Evolutionary conservation across 2,329 filamentous ascomycete species (phyloP), one percentile per base, ranked within the genome.

Genomic region (Xylariaceae sp.): DNA sequence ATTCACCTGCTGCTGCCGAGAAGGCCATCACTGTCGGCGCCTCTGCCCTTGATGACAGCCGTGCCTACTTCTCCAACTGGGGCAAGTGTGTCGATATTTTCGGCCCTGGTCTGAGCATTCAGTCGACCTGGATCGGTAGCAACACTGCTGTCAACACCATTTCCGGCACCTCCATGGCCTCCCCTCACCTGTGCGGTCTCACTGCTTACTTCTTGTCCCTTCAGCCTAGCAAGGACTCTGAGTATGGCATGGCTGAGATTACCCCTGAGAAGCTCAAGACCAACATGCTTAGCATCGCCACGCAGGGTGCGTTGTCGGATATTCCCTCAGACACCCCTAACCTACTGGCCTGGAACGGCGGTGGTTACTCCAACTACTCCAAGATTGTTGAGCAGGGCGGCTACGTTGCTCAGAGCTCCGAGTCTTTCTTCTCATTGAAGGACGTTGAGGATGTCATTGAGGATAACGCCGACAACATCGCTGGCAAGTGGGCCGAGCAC

Each of bases 61-160:
- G 94, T 78, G 94, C 94, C 66, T 99, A 97, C 86, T 99, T 99
- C 87, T 99, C 95, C 86, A 99, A 99, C 89, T 97, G 88, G 77
- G 94, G 94, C 77, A 94, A 93, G 84, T 99, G 94, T 85, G 96
- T 93, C 75, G 94, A 99, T 78, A 96, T 99, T 83, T 99, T 99
- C 72, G 94, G 92, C 65, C 94, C 94, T 62, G 94, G 94, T 73
- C 84, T 97, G 72, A 96, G 92, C 87, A 96, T 99, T 71, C 85
- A 90, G 71, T 99, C 94, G 66, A 97, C 94, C 75, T 99, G 94
- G 94, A 96, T 96, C 71, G 94, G 95, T 74, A 93, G 88, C 85
- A 89, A 94, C 78, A 88, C 93, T 72, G 93, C 94, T 72, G 86
- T 91, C 81, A 99, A 99, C 87, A 97, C 91, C 79, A 99, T 99